phyloP scores from a whole-genome alignment of 2,329 filamentous ascomycete genomes.

The Sclerotinia borealis region DNA sequence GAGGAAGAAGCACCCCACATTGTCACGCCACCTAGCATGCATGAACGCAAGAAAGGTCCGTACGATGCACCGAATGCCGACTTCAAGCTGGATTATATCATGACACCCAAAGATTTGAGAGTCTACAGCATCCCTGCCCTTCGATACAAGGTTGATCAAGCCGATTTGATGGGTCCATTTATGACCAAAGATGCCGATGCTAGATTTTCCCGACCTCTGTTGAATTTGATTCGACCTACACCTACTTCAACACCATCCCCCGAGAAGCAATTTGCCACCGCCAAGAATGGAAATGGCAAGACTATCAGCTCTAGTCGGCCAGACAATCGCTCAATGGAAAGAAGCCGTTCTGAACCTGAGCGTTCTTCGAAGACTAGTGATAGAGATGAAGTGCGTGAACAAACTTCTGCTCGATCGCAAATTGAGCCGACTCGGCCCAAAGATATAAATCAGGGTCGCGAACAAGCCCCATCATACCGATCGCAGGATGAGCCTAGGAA shows the following conservation, averaged over 20 bases:
- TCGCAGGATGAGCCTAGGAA: background rate
- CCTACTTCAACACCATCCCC: conserved; percentile 46
- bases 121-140: conserved; percentile 30
- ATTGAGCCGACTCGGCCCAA: background rate
- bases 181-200: conserved; percentile 27
- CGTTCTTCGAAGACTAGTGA: background rate
- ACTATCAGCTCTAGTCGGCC: conserved; percentile 11
- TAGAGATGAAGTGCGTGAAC: background rate
- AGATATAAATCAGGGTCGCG: background rate
- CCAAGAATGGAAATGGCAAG: conserved; percentile 6
- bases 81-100: conserved; percentile 53
- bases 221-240: conserved; percentile 57
- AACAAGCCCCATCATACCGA: background rate
- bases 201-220: conserved; percentile 40
- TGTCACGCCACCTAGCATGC: conserved; percentile 49
- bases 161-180: conserved; percentile 16
- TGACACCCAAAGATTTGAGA: conserved; percentile 46
- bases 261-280: conserved; percentile 35
- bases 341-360: background rate
- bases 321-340: conserved; percentile 10
- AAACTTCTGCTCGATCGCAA: background rate
- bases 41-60: conserved; percentile 41
- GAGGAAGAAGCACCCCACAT: conserved; percentile 40
- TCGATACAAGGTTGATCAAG: conserved; percentile 37
- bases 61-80: conserved; percentile 59